Evolutionary conservation across 805 yeast species (phyloP), one percentile per base, ranked within the genome.

Genomic region (Grigorovia jiainica): DNA sequence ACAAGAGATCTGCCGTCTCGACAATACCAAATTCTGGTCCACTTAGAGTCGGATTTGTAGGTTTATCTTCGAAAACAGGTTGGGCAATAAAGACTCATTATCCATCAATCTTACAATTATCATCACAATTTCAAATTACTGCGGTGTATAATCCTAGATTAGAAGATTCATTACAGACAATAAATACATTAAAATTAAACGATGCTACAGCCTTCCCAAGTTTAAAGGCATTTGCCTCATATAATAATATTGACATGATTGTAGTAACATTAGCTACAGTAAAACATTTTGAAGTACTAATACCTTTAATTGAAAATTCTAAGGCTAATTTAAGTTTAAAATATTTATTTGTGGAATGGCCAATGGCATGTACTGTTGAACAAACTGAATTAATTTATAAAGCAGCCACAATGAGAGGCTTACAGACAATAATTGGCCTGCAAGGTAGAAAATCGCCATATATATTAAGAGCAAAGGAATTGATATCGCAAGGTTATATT

Each of bases 371-470:
- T 25, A 48, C 50, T 7, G 18, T 57, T 3, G 44, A 53, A 13
- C 49, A 57, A 38, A 61, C 60, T 2, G 57, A 55, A 45, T 41
- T 41, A n/a, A 49, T 58, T 5, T 54, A 54, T 43, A 44, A 46
- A 29, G 52, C 51, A 2, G 54, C 61, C 4, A 45, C 53, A 4
- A 34, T 41, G 17, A 49, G 60, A 21, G 55, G 58, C 1, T 36
- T 58, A 19, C 63, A 55, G 36, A 54, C 61, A 6, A 49, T 58
- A 29, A 52, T 58, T 6, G 51, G 58, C 10, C 43, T 58, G 42
- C 61, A 58, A 44, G 63, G 63, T 16, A 45, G 61, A 11, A 55
- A 57, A 39, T 55, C 61, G 1, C 63, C 61, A 3, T 57, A 58
- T 44, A 49, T 58, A 10, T 43, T 53, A 19, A 47, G 60, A 15